Evolutionary conservation across 208 protist species (phyloP), one percentile per base, ranked within the genome.

Genomic region (Crithidia fasciculata): DNA sequence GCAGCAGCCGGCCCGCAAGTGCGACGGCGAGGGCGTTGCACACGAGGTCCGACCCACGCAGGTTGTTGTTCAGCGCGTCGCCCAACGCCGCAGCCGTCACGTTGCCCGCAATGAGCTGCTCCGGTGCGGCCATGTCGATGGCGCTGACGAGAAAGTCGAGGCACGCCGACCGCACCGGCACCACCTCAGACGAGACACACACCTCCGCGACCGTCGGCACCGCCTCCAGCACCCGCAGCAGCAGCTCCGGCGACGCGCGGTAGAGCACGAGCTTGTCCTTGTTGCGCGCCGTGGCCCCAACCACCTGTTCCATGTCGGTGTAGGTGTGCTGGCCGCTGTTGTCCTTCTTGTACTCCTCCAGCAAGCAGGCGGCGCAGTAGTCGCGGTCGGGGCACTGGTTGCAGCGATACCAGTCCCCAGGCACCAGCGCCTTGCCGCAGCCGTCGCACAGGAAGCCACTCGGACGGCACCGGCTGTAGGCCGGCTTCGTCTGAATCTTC

Each of bases 341-440:
- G 77, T 93, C 85, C n/a, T 81, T 66, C 10, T 62, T 68, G 68
- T 72, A 83, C 39, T 86, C 62, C 39, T 81, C 72, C 39, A 93
- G 69, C 3, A 96, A 16, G 55, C 92, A 96, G 39, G 72, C 52
- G 13, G 70, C 76, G 81, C 92, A 96, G 65, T 85, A 89, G 73
- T 96, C 92, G 36, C 75, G 81, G 61, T 96, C 88, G 2, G 41
- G 8, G 64, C 90, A 94, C 36, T 87, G 82, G 67, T 96, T 95
- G 81, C 92, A 95, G 47, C 87, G 88, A 66, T 86, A 96, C 92
- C 92, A 96, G 65, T 93, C 81, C 1, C 77, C 81, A 2, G 78
- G 77, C 12, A 66, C 63, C 53, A 78, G 85, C 12, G 39, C 60
- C 63, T 85, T 87, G 6, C 73, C 73, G 64, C 92, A 96, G 13